Base-by-base conservation (phyloP, 495 filamentous ascomycete species). In the Penicillium cosmopolitanum region DNA sequence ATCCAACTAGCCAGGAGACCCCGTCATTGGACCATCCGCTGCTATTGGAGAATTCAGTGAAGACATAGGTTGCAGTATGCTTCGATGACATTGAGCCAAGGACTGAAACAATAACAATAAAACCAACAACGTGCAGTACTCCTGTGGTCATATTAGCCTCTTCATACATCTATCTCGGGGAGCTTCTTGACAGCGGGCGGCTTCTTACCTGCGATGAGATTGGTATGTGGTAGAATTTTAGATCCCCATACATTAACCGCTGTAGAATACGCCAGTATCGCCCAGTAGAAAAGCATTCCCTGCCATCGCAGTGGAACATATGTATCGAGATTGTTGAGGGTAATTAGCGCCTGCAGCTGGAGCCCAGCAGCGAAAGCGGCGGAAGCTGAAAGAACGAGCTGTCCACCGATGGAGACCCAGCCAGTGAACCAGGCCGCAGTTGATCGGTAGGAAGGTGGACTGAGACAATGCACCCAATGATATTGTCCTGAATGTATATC, bases 341-440 rank as follows among this genome's bases (percentile, higher is more conserved):
- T 69, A 35, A 69, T 64, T 5, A 69, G 58, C 0, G 63, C 64
- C 25, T 69, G 66, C 15, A 69, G 28, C 28, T 69, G 64, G 25
- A 69, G 53, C 0, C 66, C 66, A 5, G 57, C 60, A 1, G 66
- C 66, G 25, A 69, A 69, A 11, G 66, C 66, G 7, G 70, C 72
- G 15, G 72, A 71, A 3, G 70, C 65, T 33, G 70, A 65, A 21
- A 73, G 51, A 2, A 73, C 69, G 11, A 73, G 57, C 34, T 71
- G 68, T 16, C 72, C 70, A 23, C 72, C 72, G 36, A 69, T 68
- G 5, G 66, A 71, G 40, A 69, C 64, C 64, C 66, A 69, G 1
- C 64, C 66, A 2, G 64, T 69, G 33, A 66, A 69, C 66, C 66
- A 69, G 18, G 66, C 51, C 7, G 66, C 63, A 5, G 64, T 66